phyloP scores from a whole-genome alignment of 176 grass and related monocot species.

The Oropetium thomaeum region DNA sequence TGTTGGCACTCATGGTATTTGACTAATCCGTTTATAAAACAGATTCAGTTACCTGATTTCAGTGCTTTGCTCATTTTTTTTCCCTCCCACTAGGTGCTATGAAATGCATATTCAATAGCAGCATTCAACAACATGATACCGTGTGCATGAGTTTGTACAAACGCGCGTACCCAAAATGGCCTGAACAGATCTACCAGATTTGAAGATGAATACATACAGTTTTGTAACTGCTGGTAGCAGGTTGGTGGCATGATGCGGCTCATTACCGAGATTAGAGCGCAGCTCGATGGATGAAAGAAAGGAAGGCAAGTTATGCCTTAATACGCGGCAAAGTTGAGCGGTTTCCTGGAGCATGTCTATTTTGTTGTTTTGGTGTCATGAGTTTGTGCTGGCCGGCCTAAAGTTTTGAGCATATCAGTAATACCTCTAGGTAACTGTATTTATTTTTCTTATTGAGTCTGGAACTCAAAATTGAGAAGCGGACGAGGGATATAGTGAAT shows the following conservation, averaged over 20 bases:
- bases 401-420: background rate
- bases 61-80: background rate
- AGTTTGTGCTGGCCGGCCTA: background rate
- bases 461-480: background rate
- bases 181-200: constrained; percentile 55
- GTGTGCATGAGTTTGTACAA: constrained; percentile 94
- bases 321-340: too few relatives aligned
- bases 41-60: background rate
- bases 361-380: background rate
- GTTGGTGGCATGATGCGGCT: background rate
- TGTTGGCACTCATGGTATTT: constrained; percentile 87
- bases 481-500: background rate
- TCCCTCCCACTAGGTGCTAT: constrained; percentile 52
- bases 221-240: background rate
- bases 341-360: background rate
- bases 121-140: constrained; percentile 86
- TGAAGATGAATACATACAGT: background rate
- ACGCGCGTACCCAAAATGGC: constrained; percentile 89
- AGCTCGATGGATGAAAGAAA: background rate
- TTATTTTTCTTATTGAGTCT: background rate
- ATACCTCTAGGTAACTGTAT: background rate
- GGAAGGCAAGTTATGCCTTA: background rate
- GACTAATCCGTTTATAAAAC: background rate
- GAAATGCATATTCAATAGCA: constrained; percentile 93
- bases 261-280: background rate